Percentiles rank a stretch among this genome's conserved stretches.
These are phyloP conservation scores for Jasminum sambac DNA, from an alignment of 257 asterid species.

Conservation along the genomic window DNA sequence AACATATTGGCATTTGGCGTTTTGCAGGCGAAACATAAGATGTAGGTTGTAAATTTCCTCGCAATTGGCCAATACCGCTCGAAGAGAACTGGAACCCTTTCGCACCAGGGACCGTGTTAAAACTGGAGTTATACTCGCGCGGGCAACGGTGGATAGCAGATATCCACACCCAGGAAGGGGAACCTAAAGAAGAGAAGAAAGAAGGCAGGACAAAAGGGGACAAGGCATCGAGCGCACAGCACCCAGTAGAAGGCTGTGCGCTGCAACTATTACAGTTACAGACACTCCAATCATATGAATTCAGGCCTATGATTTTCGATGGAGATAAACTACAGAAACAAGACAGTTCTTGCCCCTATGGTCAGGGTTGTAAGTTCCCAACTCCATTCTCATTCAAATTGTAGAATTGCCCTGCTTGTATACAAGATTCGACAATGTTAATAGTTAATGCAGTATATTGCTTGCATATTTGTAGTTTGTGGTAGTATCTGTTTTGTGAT, in stretches of 20 bases:
- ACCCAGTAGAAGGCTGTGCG: not conserved
- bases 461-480: not conserved
- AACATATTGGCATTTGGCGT: no score
- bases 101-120: no score
- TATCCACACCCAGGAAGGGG: no score
- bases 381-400: not conserved
- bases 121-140: no score
- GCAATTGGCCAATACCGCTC: no score
- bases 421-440: not conserved
- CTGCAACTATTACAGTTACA: not conserved
- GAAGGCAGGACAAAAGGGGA: not conserved
- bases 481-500: slow-evolving; percentile 16
- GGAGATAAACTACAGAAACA: slow-evolving; percentile 67
- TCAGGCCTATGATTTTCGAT: not conserved
- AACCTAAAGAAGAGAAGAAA: not conserved
- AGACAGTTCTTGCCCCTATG: slow-evolving; percentile 92
- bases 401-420: not conserved
- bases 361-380: slow-evolving; percentile 75
- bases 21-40: no score
- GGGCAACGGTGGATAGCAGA: no score
- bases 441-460: not conserved
- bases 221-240: not conserved
- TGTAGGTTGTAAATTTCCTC: no score
- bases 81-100: no score
- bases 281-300: not conserved